Base-by-base conservation (phyloP, 768 basidiomycete species). In the Mycena metata region DNA sequence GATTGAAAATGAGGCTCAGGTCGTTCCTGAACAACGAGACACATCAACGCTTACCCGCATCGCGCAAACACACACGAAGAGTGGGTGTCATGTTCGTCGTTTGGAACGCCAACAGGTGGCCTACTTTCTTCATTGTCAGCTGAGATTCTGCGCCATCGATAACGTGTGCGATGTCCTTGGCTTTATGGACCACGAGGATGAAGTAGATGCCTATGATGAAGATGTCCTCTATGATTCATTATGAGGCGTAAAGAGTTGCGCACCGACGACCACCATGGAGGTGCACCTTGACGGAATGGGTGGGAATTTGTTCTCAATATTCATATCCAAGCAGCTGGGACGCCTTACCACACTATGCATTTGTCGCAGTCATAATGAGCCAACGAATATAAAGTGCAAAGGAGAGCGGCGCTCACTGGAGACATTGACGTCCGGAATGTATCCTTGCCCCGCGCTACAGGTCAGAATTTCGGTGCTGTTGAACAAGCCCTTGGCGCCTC, bases 381-480 rank as follows among this genome's bases (percentile, higher is more conserved):
- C 26, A 59, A 46, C 57, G 57, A 46, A 46, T 46, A 33, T 57
- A 35, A 59, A 60, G 46, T 33, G 58, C 58, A 49, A 60, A 36
- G 58, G 19, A 60, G 58, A 49, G 33, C 36, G 58, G 46, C 45
- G 46, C 58, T 49, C 46, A 60, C 58, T 60, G 58, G 58, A 60
- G 58, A 60, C 30, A 60, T 60, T 60, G 58, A 60, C 58, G 46
- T 60, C 58, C 46, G 58, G 58, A 47, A 60, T 60, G 35, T 60
- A 47, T 60, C 45, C 58, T 60, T 60, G 58, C 30, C 33, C 36
- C 46, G 43, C 45, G 35, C 36, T 17, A 17, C 58, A 60, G 58
- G 45, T 60, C 33, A 60, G 58, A 49, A 60, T 60, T 36, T 60
- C 58, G 45, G 58, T 60, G 33, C 58, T 60, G 58, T 39, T 33